Evolutionary conservation across 1,139 yeast genomes (phyloP), one percentile per base, ranked within the genome.

Genomic region (Zygoascus meyerae): DNA sequence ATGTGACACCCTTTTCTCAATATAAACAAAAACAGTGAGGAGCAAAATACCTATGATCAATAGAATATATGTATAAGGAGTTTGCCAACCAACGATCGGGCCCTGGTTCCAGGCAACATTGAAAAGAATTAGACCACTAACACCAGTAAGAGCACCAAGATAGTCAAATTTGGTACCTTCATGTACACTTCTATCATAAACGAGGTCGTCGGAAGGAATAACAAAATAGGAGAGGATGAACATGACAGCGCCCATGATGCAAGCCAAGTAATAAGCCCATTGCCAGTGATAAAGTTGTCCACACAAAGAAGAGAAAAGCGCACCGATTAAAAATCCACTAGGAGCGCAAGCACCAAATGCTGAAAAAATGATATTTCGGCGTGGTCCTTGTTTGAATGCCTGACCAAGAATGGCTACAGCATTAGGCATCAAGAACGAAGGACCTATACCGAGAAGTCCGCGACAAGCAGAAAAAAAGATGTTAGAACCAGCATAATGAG

Each of bases 51-150:
- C 81, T 12, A 78, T 68, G 32, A 79, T 75, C 17, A 79, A 63
- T 12, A 78, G 56, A 1, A 71, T 68, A 53, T 77, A 78, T 4
- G 74, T 76, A 51, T 78, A 78, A 0, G 73, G 72, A 2, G 46
- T 58, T 2, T 67, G 60, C 83, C 84, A 79, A 5, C 81, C 83
- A 2, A 73, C 76, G 28, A 70, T 72, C 0, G 86, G 83, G 7
- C 80, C 85, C 55, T 80, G 81, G 54, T 79, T 79, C 73, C 80
- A 77, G 1, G 82, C 74, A 52, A 78, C 72, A 55, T 77, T 75
- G 51, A 78, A 68, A 37, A 78, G 62, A 1, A 78, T 66, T 41
- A 79, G 60, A 0, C 81, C 81, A 11, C 63, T 42, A 2, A 78
- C 72, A 6, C 81, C 81, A 2, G 67, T 52, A 0, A 71, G 30